Conservation (phyloP, 345 rosid species). For the Carallia pectinifolia region DNA sequence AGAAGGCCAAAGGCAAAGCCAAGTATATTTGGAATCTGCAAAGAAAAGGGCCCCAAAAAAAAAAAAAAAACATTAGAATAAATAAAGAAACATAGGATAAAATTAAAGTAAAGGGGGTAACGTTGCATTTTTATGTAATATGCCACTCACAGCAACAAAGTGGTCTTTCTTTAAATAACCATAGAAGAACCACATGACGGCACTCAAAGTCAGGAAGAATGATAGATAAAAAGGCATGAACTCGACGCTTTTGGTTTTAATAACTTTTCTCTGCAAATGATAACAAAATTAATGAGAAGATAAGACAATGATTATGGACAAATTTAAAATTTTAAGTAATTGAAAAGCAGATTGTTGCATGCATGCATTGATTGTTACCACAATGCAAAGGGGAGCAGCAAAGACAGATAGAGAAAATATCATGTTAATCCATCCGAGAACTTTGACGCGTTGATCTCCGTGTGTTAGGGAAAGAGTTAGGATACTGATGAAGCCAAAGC, state of each 20-base stretch:
- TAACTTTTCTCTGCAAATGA: conserved; percentile 69
- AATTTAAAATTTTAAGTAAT: not conserved
- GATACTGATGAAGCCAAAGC: conserved; percentile 52
- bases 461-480: conserved; percentile 42
- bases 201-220: conserved; percentile 49
- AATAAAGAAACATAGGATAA: too few relatives aligned
- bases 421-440: conserved; percentile 90
- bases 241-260: conserved; percentile 69
- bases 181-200: conserved; percentile 53
- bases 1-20: conserved; percentile 48
- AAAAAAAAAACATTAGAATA: too few relatives aligned
- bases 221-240: conserved; percentile 66
- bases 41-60: not conserved
- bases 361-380: too few relatives aligned
- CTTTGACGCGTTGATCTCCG: conserved; percentile 37
- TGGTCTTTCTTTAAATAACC: conserved; percentile 31
- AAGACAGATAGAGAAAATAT: conserved; percentile 64
- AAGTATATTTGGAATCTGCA: conserved; percentile 53
- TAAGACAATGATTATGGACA: too few relatives aligned
- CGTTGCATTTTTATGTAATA: not conserved
- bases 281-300: not conserved
- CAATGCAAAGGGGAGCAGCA: conserved; percentile 80
- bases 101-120: too few relatives aligned
- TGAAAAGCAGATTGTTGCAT: not conserved
- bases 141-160: conserved; percentile 21